Evolutionary conservation across 2,329 filamentous ascomycete genomes (phyloP).

Genomic region (Zymoseptoria crescenta): DNA sequence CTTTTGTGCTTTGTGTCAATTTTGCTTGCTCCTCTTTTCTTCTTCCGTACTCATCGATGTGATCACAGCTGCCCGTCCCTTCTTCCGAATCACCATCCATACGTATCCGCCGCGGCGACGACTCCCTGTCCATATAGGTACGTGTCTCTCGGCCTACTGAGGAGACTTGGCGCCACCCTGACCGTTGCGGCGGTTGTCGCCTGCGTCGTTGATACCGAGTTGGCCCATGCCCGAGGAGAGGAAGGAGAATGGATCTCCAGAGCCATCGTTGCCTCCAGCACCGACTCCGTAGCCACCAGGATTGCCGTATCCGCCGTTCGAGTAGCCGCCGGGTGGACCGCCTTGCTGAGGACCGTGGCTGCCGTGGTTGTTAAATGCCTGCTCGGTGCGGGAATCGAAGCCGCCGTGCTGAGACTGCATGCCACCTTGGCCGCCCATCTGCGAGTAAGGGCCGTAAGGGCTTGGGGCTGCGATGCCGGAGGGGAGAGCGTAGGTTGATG

Average conservation of each 20-base stretch:
- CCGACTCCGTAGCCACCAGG: slow-evolving; percentile 33
- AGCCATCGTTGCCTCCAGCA: slow-evolving; percentile 39
- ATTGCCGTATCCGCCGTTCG: slow-evolving; percentile 51
- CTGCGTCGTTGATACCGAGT: slow-evolving; percentile 57
- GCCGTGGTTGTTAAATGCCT: slow-evolving; percentile 71
- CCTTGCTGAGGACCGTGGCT: slow-evolving; percentile 65
- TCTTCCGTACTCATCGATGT: not conserved
- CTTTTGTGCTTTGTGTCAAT: slow-evolving; percentile 11
- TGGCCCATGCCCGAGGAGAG: slow-evolving; percentile 65
- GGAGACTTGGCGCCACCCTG: slow-evolving; percentile 27
- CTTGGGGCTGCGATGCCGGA: slow-evolving; percentile 74
- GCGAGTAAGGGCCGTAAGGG: slow-evolving; percentile 66
- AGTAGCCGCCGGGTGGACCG: slow-evolving; percentile 40
- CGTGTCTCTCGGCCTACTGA: slow-evolving; percentile 16
- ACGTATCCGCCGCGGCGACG: not conserved
- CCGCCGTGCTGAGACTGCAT: slow-evolving; percentile 63
- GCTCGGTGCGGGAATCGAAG: slow-evolving; percentile 91
- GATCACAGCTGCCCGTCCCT: not conserved
- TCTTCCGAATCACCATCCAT: not conserved
- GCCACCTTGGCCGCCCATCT: slow-evolving; percentile 53
- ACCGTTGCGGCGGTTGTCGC: slow-evolving; percentile 37
- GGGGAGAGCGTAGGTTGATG: slow-evolving; percentile 82
- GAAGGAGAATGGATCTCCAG: slow-evolving; percentile 73
- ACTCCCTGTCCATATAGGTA: not conserved
- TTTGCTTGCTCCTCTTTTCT: not conserved